Percentiles rank a stretch among this genome's conserved stretches.
Evolutionary conservation across 2,329 filamentous ascomycete species (phyloP).

Genomic region (Keithomyces neogunnii): DNA sequence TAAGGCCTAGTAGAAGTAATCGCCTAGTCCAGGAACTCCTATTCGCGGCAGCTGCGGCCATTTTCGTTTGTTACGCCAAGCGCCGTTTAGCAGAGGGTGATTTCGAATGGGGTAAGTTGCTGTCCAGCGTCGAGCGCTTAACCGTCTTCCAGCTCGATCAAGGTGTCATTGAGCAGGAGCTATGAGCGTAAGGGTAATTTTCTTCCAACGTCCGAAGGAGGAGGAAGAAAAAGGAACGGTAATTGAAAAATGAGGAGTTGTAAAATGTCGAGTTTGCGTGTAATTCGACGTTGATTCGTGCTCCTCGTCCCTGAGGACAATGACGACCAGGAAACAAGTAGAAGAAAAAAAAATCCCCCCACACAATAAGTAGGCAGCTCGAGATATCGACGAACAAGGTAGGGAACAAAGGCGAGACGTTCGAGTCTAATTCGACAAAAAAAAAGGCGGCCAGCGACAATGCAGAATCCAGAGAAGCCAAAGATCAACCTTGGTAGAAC

Average conservation of each 20-base stretch:
- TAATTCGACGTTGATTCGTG: neutral
- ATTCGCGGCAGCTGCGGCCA: constrained; percentile 22
- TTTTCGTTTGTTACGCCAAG: constrained; percentile 16
- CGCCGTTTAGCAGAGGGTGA: neutral
- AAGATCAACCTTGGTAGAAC: constrained; percentile 46
- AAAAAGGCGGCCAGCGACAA: constrained; percentile 5
- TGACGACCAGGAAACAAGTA: constrained; percentile 3
- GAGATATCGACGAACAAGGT: neutral
- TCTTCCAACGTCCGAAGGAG: too few species aligned
- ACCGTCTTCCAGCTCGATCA: neutral
- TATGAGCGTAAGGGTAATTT: neutral
- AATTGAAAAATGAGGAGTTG: neutral
- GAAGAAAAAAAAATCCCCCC: constrained; percentile 2
- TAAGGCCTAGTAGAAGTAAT: constrained; percentile 24
- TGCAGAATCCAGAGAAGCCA: constrained; percentile 25
- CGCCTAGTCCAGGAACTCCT: constrained; percentile 20
- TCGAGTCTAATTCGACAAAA: neutral
- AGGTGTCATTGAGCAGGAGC: neutral
- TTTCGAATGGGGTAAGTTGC: too few species aligned
- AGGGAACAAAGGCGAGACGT: neutral
- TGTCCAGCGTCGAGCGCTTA: neutral
- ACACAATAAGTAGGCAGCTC: neutral
- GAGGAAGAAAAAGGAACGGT: neutral
- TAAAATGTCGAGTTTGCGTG: neutral
- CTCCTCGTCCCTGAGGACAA: neutral